phyloP scores from a whole-genome alignment of 768 basidiomycete species.

The Phylloporus sp. region DNA sequence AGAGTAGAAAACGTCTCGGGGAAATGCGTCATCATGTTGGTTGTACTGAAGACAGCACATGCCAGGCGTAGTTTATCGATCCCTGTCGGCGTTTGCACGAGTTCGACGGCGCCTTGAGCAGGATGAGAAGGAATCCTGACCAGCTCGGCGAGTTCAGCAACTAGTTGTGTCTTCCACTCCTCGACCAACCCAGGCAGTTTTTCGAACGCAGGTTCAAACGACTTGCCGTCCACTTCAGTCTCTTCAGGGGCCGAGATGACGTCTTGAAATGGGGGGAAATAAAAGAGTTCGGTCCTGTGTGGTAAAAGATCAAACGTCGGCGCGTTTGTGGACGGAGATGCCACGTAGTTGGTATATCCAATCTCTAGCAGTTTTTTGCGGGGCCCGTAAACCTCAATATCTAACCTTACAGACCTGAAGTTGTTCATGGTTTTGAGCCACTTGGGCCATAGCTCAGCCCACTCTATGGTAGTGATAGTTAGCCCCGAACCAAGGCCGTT shows the following conservation, averaged over 20 bases:
- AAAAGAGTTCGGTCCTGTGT: background rate
- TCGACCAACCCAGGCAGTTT: background rate
- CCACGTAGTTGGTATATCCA: constrained; percentile 1
- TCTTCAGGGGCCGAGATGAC: constrained; percentile 1
- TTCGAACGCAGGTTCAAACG: background rate
- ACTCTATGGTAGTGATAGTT: background rate
- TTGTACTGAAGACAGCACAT: constrained; percentile 2
- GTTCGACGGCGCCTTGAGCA: background rate
- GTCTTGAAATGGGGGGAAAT: constrained; percentile 1
- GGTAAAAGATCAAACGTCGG: constrained; percentile 3
- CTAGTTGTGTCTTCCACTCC: background rate
- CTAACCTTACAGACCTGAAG: background rate
- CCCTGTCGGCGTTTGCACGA: background rate
- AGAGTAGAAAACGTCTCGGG: background rate
- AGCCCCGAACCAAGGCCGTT: background rate
- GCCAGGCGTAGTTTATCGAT: constrained; percentile 3
- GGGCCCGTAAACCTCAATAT: too few relatives aligned
- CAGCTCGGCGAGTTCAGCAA: background rate
- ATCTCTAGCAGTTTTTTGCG: too few relatives aligned
- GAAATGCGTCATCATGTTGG: background rate
- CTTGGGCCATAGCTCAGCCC: background rate
- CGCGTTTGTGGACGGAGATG: background rate
- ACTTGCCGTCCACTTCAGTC: background rate
- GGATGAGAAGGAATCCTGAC: background rate
- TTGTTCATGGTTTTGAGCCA: background rate